phyloP scores from a whole-genome alignment of 345 rosid species.

The Anastatica hierochuntica region DNA sequence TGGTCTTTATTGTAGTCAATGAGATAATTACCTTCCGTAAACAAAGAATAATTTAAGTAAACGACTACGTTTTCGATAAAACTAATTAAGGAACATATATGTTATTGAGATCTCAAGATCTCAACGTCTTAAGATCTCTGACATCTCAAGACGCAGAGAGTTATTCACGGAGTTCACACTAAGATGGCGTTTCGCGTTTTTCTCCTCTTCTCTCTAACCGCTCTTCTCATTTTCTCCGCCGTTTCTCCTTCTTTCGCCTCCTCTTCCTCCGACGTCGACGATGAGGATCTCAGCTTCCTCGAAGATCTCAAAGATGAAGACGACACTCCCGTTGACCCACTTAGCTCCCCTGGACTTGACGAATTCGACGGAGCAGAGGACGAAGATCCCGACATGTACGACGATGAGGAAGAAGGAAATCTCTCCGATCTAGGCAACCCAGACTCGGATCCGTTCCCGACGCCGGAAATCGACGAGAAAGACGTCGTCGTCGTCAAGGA shows the following conservation, averaged over 20 bases:
- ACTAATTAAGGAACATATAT: no score
- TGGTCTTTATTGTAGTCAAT: no score
- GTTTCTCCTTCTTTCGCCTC: constrained; percentile 36
- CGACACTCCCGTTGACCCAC: constrained; percentile 3
- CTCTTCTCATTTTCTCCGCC: constrained; percentile 43
- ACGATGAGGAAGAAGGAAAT: constrained; percentile 36
- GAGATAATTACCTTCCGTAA: no score
- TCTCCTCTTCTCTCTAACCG: constrained; percentile 34
- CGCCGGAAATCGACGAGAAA: constrained; percentile 67
- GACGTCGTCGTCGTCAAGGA: constrained; percentile 82
- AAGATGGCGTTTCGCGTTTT: constrained; percentile 42
- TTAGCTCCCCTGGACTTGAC: not conserved
- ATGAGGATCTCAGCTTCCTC: constrained; percentile 79
- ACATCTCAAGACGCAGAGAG: no score
- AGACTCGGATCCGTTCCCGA: constrained; percentile 45
- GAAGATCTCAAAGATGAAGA: constrained; percentile 32
- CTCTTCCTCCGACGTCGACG: constrained; percentile 27
- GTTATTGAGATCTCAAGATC: no score
- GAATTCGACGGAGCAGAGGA: constrained; percentile 19
- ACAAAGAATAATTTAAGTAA: no score
- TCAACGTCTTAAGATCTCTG: no score
- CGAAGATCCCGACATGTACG: constrained; percentile 30
- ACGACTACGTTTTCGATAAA: no score
- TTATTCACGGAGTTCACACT: no score
- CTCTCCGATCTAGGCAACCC: constrained; percentile 52